These are phyloP conservation scores for Teratosphaeriaceae sp. DNA, from an alignment of 2,329 filamentous ascomycete genomes.

Conservation along the genomic window DNA sequence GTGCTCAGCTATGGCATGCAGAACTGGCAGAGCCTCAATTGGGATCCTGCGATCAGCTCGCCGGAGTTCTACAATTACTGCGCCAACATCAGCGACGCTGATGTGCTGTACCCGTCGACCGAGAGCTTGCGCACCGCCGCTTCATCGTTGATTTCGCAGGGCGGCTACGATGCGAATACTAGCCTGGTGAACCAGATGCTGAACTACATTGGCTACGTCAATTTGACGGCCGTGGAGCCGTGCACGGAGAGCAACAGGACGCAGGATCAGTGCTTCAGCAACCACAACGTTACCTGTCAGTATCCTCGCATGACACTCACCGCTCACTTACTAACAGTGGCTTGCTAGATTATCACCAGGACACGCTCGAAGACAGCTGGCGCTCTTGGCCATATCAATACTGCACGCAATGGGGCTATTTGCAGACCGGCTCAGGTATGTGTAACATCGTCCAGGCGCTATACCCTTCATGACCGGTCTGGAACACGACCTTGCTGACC, in stretches of 20 bases:
- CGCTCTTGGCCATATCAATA: conserved; percentile 54
- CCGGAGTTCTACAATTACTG: conserved; percentile 49
- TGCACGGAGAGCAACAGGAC: conserved; percentile 32
- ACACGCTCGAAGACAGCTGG: conserved; percentile 38
- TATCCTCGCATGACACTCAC: background rate
- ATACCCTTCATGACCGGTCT: no score
- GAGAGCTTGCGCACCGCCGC: conserved; percentile 34
- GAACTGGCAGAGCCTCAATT: conserved; percentile 51
- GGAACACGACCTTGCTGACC: background rate
- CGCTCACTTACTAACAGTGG: background rate
- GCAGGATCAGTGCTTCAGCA: conserved; percentile 48
- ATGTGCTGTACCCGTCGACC: conserved; percentile 38
- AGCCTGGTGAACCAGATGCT: conserved; percentile 46
- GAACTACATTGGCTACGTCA: conserved; percentile 53
- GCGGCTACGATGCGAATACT: conserved; percentile 39
- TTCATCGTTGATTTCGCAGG: conserved; percentile 39
- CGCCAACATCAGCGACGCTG: conserved; percentile 45
- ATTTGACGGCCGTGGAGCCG: conserved; percentile 34
- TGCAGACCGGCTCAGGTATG: conserved; percentile 65
- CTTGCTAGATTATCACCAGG: conserved; percentile 33
- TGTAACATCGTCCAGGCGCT: background rate
- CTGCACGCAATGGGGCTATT: conserved; percentile 65
- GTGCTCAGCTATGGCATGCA: conserved; percentile 39
- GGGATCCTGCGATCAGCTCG: conserved; percentile 51
- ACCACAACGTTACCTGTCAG: conserved; percentile 38